A percentile compares a stretch with the other conserved stretches of the same genome.
Evolutionary conservation across 2,329 filamentous ascomycete genomes (phyloP).

Genomic region (Nemania bipapillata): DNA sequence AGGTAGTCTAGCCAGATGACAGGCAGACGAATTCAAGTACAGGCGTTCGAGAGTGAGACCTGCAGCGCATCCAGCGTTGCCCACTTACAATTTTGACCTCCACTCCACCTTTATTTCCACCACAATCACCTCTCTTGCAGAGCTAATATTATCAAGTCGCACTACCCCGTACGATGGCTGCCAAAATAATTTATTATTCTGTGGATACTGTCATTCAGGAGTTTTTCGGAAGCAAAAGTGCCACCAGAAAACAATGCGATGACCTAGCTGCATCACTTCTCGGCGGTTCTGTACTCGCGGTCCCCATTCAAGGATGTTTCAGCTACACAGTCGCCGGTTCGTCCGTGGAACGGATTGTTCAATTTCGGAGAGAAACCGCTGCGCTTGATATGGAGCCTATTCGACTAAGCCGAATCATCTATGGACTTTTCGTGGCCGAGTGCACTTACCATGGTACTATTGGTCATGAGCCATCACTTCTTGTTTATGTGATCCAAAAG

Average conservation of each 20-base stretch:
- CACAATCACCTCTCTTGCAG: background rate
- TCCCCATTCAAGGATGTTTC: constrained; percentile 19
- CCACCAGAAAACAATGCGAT: constrained; percentile 29
- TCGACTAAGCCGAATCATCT: constrained; percentile 7
- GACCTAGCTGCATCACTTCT: constrained; percentile 5
- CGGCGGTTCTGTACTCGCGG: constrained; percentile 17
- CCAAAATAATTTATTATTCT: constrained; percentile 2
- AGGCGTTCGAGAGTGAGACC: no score
- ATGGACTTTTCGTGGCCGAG: constrained; percentile 14
- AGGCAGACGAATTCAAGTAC: no score
- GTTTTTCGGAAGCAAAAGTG: background rate
- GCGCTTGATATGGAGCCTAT: constrained; percentile 10
- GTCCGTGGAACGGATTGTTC: constrained; percentile 16
- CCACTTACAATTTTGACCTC: background rate
- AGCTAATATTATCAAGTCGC: background rate
- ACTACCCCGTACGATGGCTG: background rate
- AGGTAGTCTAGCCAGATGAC: no score
- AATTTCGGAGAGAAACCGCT: constrained; percentile 20
- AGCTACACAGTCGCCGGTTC: constrained; percentile 23
- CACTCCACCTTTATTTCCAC: constrained; percentile 2
- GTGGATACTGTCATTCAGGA: constrained; percentile 2
- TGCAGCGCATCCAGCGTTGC: no score
- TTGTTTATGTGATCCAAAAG: constrained; percentile 22
- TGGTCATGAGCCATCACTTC: constrained; percentile 11
- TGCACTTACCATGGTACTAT: constrained; percentile 24